Conservation (phyloP, 257 asterid species). For the Nicotiana otophora region DNA sequence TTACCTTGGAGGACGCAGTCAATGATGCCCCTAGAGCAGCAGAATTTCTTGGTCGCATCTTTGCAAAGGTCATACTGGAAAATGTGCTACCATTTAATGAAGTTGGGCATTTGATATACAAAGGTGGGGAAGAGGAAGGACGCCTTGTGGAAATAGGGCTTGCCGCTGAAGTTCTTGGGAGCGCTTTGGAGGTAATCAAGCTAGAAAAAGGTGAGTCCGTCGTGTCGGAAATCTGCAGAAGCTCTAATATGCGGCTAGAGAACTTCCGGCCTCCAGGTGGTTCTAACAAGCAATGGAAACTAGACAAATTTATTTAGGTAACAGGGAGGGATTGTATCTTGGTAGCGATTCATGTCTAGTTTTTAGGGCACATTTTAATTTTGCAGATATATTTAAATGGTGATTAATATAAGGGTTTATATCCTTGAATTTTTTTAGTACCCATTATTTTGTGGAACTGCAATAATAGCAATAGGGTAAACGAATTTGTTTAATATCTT, state of each 20-base stretch:
- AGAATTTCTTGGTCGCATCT: slow-evolving; percentile 39
- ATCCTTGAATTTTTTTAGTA: neutral
- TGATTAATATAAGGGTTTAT: slow-evolving; percentile 8
- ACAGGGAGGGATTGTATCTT: slow-evolving; percentile 12
- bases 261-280: slow-evolving; percentile 39
- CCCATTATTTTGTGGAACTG: neutral
- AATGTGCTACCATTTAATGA: slow-evolving; percentile 24
- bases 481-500: neutral
- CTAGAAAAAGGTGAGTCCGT: slow-evolving; percentile 30
- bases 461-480: neutral
- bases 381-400: slow-evolving; percentile 13
- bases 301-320: slow-evolving; percentile 38
- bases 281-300: slow-evolving; percentile 31
- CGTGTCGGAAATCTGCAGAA: slow-evolving; percentile 18
- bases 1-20: slow-evolving; percentile 40
- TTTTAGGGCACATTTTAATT: slow-evolving; percentile 4
- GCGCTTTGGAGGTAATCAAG: slow-evolving; percentile 32
- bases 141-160: slow-evolving; percentile 41
- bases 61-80: slow-evolving; percentile 29
- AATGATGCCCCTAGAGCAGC: slow-evolving; percentile 52
- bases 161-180: slow-evolving; percentile 44
- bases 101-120: slow-evolving; percentile 27
- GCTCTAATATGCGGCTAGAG: slow-evolving; percentile 25
- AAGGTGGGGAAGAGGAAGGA: slow-evolving; percentile 49
- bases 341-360: slow-evolving; percentile 23